A percentile compares a stretch with the other conserved stretches of the same genome.
Conservation (phyloP, 202 grass and related monocot species). For the Setaria viridis region DNA sequence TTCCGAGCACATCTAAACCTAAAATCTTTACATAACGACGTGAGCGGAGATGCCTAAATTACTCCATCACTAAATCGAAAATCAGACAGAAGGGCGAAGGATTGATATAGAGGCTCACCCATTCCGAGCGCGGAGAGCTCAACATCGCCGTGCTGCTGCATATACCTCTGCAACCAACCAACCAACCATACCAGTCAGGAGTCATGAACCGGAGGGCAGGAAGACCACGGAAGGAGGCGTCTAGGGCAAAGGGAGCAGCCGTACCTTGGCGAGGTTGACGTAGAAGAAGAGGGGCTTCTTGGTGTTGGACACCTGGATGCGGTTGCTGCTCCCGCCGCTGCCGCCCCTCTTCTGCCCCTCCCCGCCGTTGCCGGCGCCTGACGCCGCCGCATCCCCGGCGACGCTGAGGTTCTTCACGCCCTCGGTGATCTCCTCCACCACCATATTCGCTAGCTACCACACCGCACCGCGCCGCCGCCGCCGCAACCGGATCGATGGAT, state of each 20-base stretch:
- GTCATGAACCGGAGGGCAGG: not conserved
- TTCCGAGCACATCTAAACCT: not conserved
- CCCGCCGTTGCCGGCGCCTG: not conserved
- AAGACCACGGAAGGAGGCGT: not conserved
- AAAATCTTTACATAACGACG: not conserved
- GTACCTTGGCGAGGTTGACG: slow-evolving; percentile 65
- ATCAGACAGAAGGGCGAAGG: not conserved
- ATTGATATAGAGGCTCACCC: slow-evolving; percentile 50
- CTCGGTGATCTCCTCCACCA: slow-evolving; percentile 79
- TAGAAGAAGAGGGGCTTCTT: slow-evolving; percentile 68
- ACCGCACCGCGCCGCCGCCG: slow-evolving; percentile 27
- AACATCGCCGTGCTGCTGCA: slow-evolving; percentile 81
- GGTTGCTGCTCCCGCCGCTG: slow-evolving; percentile 46
- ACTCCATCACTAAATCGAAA: not conserved
- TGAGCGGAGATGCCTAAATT: not conserved
- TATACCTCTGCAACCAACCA: slow-evolving; percentile 69
- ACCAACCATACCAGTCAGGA: not conserved
- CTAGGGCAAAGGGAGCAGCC: not conserved
- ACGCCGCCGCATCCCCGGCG: slow-evolving; percentile 30
- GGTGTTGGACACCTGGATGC: slow-evolving; percentile 74
- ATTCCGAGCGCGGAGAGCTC: slow-evolving; percentile 88
- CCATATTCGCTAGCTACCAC: slow-evolving; percentile 2
- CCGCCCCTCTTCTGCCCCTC: slow-evolving; percentile 49
- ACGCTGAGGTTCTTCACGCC: slow-evolving; percentile 55
- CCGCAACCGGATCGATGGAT: slow-evolving; percentile 25